Percentiles rank a stretch among this genome's conserved stretches.
Conservation (phyloP, 1,284 basidiomycete genomes). For the Moesziomyces aphidis region DNA sequence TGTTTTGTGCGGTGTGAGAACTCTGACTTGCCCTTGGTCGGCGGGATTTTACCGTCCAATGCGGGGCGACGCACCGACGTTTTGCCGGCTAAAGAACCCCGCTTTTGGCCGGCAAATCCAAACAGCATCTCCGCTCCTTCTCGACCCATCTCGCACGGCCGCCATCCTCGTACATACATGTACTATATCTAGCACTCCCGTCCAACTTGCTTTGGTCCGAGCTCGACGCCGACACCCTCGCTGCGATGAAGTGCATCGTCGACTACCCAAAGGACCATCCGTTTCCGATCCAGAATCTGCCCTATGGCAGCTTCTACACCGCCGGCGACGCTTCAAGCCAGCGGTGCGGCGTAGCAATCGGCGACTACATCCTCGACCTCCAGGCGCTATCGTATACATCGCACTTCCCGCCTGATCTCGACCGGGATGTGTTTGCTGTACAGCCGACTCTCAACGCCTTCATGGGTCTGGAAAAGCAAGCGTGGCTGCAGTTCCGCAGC, state of each 20-base stretch:
- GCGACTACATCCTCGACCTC: constrained; percentile 49
- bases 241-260: constrained; percentile 20
- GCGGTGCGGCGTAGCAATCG: constrained; percentile 43
- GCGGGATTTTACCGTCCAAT: background rate
- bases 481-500: constrained; percentile 21
- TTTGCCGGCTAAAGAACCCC: background rate
- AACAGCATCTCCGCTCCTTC: background rate
- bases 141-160: too few species aligned
- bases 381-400: constrained; percentile 21
- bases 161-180: too few species aligned
- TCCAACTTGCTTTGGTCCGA: too few species aligned
- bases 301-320: constrained; percentile 50
- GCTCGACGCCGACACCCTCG: background rate
- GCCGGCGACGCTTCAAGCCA: constrained; percentile 1
- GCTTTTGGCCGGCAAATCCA: background rate
- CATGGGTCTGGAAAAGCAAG: constrained; percentile 11
- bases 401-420: background rate
- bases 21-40: background rate
- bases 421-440: background rate
- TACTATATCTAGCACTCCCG: too few species aligned
- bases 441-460: constrained; percentile 43
- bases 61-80: background rate
- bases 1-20: too few species aligned
- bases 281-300: constrained; percentile 53
- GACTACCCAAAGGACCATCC: constrained; percentile 26